Evolutionary conservation across 2,329 filamentous ascomycete genomes (phyloP).

Genomic region (Curvularia eragrostidis): DNA sequence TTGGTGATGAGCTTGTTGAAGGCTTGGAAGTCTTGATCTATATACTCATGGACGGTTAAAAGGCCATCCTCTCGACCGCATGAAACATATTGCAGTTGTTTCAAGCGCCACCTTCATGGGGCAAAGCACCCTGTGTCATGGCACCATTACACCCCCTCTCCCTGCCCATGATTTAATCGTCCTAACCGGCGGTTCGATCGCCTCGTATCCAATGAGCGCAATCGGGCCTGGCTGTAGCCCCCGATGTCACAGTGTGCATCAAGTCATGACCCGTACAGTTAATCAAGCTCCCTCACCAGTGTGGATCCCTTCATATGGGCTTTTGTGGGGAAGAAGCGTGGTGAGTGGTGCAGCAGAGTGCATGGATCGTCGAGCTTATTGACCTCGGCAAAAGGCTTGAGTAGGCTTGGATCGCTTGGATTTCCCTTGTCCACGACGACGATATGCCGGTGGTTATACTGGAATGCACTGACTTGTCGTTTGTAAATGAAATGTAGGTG

Average conservation of each 20-base stretch:
- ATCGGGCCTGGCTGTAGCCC: neutral
- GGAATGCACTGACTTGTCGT: neutral
- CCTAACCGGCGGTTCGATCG: neutral
- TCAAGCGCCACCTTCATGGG: neutral
- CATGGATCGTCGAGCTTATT: conserved; percentile 13
- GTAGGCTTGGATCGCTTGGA: conserved; percentile 9
- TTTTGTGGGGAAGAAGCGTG: conserved; percentile 10
- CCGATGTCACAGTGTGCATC: neutral
- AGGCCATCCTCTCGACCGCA: conserved; percentile 1
- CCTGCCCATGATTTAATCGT: conserved; percentile 2
- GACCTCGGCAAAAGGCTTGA: conserved; percentile 19
- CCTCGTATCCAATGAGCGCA: neutral
- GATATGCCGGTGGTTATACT: conserved; percentile 5
- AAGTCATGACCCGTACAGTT: conserved; percentile 8
- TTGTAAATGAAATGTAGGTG: neutral
- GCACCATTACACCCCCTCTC: neutral
- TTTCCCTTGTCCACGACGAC: neutral
- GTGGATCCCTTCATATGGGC: conserved; percentile 5
- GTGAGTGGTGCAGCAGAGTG: conserved; percentile 1
- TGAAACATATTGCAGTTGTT: conserved; percentile 15
- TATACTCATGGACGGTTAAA: conserved; percentile 14
- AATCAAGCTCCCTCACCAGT: conserved; percentile 11
- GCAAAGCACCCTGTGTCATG: neutral
- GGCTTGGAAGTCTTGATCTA: conserved; percentile 9
- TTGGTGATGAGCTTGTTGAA: conserved; percentile 4